Evolutionary conservation across 2,329 filamentous ascomycete species (phyloP), one percentile per base, ranked within the genome.

Genomic region (Ceratocystiopsis minuta): DNA sequence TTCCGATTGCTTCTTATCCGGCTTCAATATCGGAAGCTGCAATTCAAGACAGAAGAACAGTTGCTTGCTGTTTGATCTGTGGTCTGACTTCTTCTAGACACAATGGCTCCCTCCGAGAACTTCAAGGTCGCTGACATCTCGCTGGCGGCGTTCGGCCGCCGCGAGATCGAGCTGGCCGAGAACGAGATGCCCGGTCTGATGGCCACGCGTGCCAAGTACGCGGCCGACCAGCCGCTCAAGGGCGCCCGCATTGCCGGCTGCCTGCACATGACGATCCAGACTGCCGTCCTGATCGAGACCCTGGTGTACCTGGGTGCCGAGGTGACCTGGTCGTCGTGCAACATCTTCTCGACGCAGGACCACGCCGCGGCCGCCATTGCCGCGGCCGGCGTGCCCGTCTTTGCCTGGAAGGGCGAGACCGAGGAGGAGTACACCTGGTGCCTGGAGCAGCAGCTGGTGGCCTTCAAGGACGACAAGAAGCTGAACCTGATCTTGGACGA

Each of bases 351-450:
- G 63, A 96, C 88, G 55, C 88, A 95, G 68, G 90, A 96, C 69
- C 88, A 96, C 68, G 90, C 90, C 56, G 90, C 90, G 43, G 87
- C 90, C 52, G 90, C 90, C 63, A 95, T 98, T 67, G 90, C 90
- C 54, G 90, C 88, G 44, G 71, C 78, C 42, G 90, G 88, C 63
- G 80, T 92, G 51, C 87, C 88, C 56, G 88, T 98, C 56, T 74
- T 75, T 51, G 72, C 74, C 62, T 77, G 74, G 72, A 78, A 77
- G 66, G 72, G 87, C 59, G 90, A 98, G 83, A 94, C 88, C 55
- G 90, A 98, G 69, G 90, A 96, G 70, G 90, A 96, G 73, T 98
- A 96, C 78, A 76, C 93, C 66, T 96, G 90, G 90, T 98, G 90
- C 68, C 72, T 96, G 59, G 88, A 96, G 75, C 90, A 98, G 76